These are phyloP conservation scores for Aureobasidium sp. DNA, from an alignment of 2,329 filamentous ascomycete species.

Conservation along the genomic window DNA sequence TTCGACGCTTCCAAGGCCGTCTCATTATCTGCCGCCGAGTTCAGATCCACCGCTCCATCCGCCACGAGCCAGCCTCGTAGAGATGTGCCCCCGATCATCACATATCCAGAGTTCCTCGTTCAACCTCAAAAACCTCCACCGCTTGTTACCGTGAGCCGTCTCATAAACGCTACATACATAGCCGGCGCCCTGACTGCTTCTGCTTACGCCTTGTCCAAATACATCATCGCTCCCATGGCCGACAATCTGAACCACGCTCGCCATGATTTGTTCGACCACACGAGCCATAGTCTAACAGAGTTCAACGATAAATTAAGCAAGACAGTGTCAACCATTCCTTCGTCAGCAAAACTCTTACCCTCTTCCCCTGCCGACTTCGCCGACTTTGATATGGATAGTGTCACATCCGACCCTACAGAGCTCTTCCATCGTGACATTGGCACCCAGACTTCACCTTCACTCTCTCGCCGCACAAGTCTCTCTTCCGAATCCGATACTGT, in stretches of 20 bases:
- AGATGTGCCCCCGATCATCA: slow-evolving; percentile 54
- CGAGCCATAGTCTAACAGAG: slow-evolving; percentile 42
- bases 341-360: slow-evolving; percentile 20
- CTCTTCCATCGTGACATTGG: slow-evolving; percentile 75
- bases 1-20: slow-evolving; percentile 7
- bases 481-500: slow-evolving; percentile 22
- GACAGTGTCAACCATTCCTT: slow-evolving; percentile 55
- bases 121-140: slow-evolving; percentile 51
- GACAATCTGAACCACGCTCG: slow-evolving; percentile 45
- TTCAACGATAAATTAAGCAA: slow-evolving; percentile 51
- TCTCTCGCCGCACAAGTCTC: slow-evolving; percentile 32
- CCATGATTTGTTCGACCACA: slow-evolving; percentile 48
- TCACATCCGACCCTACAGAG: slow-evolving; percentile 59
- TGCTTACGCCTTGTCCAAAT: slow-evolving; percentile 64
- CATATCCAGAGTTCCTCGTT: slow-evolving; percentile 58
- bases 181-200: slow-evolving; percentile 47
- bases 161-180: slow-evolving; percentile 50
- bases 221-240: slow-evolving; percentile 56
- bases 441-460: slow-evolving; percentile 60
- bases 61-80: slow-evolving; percentile 19
- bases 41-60: slow-evolving; percentile 48
- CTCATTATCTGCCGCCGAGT: slow-evolving; percentile 66
- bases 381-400: slow-evolving; percentile 41
- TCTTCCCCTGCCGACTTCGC: slow-evolving; percentile 28
- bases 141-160: slow-evolving; percentile 48